Evolutionary conservation across 169 alveolate species (phyloP).

Genomic region (Cryptosporidium ubiquitum): DNA sequence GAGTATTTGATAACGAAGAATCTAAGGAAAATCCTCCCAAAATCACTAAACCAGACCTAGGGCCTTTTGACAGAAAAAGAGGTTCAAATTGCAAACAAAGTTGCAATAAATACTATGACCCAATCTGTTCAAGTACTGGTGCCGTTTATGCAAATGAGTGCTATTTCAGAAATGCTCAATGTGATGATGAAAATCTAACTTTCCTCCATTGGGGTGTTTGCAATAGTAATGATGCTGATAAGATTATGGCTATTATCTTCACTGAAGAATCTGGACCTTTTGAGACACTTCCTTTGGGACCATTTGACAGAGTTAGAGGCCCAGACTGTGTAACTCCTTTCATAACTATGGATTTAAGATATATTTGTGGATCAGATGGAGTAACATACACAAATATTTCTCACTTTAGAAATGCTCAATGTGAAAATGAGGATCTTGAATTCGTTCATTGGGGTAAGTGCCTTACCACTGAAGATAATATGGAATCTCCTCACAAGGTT

Average conservation of each 20-base stretch:
- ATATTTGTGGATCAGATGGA: slow-evolving; percentile 48
- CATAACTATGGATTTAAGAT: not conserved
- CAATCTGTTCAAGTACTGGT: slow-evolving; percentile 50
- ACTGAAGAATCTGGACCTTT: slow-evolving; percentile 45
- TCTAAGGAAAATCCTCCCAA: not conserved
- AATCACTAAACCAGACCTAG: not conserved
- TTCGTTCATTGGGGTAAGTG: slow-evolving; percentile 60
- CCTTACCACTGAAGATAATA: not conserved
- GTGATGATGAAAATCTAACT: slow-evolving; percentile 1
- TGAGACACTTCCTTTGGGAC: slow-evolving; percentile 38
- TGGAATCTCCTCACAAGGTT: slow-evolving; percentile 1
- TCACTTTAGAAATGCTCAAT: slow-evolving; percentile 59
- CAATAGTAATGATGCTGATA: slow-evolving; percentile 5
- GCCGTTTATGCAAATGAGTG: slow-evolving; percentile 19
- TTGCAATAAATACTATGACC: slow-evolving; percentile 32
- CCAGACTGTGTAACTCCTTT: slow-evolving; percentile 29
- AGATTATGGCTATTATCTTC: not conserved
- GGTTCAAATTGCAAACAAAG: slow-evolving; percentile 43
- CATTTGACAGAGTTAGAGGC: slow-evolving; percentile 36
- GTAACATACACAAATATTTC: slow-evolving; percentile 24
- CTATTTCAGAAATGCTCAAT: slow-evolving; percentile 52
- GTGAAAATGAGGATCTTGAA: slow-evolving; percentile 31
- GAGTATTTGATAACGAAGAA: slow-evolving; percentile 2
- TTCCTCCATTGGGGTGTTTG: slow-evolving; percentile 64
- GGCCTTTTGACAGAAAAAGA: slow-evolving; percentile 53